These are phyloP conservation scores for Zygoascus meyerae DNA, from an alignment of 1,139 yeast species.

Conservation along the genomic window DNA sequence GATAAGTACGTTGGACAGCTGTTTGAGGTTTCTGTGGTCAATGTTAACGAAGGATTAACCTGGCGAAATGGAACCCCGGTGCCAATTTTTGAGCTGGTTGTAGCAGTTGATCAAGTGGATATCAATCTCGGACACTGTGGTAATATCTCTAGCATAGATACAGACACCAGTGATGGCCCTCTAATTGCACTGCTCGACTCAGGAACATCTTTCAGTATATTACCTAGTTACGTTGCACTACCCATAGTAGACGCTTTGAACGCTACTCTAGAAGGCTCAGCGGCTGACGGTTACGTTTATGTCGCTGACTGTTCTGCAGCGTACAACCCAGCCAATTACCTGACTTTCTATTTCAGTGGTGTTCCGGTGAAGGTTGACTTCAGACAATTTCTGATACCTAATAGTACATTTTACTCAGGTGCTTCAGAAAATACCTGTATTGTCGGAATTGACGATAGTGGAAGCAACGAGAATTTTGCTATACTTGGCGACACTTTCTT, in stretches of 20 bases:
- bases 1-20: slow-evolving; percentile 49
- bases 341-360: slow-evolving; percentile 17
- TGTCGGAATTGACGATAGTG: slow-evolving; percentile 13
- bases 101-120: slow-evolving; percentile 14
- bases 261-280: slow-evolving; percentile 12
- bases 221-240: slow-evolving; percentile 37
- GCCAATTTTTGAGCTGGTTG: slow-evolving; percentile 16
- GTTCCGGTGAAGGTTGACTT: slow-evolving; percentile 19
- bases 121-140: neutral
- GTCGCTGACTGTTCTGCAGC: slow-evolving; percentile 15
- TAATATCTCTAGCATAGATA: neutral
- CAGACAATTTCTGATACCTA: slow-evolving; percentile 13
- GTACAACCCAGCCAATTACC: slow-evolving; percentile 12
- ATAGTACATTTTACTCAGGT: slow-evolving; percentile 15
- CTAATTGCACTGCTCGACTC: slow-evolving; percentile 51
- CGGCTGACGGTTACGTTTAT: slow-evolving; percentile 15
- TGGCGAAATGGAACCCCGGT: neutral
- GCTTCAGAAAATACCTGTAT: neutral
- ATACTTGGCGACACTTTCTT: slow-evolving; percentile 65
- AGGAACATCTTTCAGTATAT: slow-evolving; percentile 54
- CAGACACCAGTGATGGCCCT: neutral
- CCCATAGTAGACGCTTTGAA: slow-evolving; percentile 12
- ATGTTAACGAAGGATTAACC: slow-evolving; percentile 10
- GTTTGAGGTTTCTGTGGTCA: slow-evolving; percentile 28
- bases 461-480: slow-evolving; percentile 19